phyloP scores from a whole-genome alignment of 2,329 filamentous ascomycete genomes.

The Gnomoniopsis sp. region DNA sequence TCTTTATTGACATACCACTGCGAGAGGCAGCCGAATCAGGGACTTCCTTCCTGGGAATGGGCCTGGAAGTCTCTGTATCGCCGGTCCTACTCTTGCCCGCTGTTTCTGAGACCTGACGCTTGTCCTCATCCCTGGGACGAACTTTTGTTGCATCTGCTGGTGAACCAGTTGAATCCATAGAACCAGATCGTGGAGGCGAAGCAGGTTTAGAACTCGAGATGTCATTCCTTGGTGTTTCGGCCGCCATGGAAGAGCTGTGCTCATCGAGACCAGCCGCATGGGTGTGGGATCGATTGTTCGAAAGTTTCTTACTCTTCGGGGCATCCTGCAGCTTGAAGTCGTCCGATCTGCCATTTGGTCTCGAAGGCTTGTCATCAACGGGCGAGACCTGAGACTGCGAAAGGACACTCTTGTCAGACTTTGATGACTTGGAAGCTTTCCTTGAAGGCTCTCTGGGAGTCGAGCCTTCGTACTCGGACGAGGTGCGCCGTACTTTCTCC shows the following conservation, averaged over 20 bases:
- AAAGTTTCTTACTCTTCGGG: slow-evolving; percentile 58
- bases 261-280: slow-evolving; percentile 39
- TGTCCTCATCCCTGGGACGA: slow-evolving; percentile 52
- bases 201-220: slow-evolving; percentile 28
- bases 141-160: slow-evolving; percentile 59
- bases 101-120: slow-evolving; percentile 40
- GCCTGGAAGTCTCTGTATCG: slow-evolving; percentile 40
- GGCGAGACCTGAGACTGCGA: slow-evolving; percentile 26
- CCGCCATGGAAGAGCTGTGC: slow-evolving; percentile 32
- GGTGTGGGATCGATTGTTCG: slow-evolving; percentile 41
- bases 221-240: slow-evolving; percentile 33
- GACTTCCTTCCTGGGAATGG: slow-evolving; percentile 65
- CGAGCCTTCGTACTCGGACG: slow-evolving; percentile 56
- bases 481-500: slow-evolving; percentile 69
- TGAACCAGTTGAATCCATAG: slow-evolving; percentile 35
- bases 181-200: slow-evolving; percentile 30
- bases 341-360: slow-evolving; percentile 42
- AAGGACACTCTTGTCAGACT: slow-evolving; percentile 30
- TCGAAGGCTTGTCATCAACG: slow-evolving; percentile 37
- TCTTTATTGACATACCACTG: slow-evolving; percentile 36
- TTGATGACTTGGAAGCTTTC: slow-evolving; percentile 45
- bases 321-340: slow-evolving; percentile 80
- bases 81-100: slow-evolving; percentile 34
- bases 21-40: slow-evolving; percentile 34
- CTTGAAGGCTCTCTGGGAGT: slow-evolving; percentile 47